phyloP scores from a whole-genome alignment of 2,329 filamentous ascomycete species.

The Teratosphaeria pseudoeucalypti region DNA sequence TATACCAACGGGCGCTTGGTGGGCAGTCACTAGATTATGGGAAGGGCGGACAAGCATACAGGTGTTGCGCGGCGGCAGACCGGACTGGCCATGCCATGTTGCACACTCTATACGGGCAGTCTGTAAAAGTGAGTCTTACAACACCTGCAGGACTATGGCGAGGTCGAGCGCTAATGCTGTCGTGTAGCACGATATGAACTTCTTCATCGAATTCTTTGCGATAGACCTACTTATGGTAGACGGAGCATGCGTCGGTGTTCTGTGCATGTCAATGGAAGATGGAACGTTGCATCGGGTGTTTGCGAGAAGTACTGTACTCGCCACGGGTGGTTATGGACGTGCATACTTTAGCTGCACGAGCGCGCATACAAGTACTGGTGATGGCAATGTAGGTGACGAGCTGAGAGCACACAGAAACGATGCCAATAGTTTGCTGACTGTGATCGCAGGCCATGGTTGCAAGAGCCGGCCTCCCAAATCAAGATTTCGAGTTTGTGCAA shows the following conservation, averaged over 20 bases:
- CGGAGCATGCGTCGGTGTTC: slow-evolving; percentile 37
- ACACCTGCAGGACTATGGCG: not conserved
- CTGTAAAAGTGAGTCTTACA: slow-evolving; percentile 26
- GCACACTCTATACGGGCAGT: slow-evolving; percentile 42
- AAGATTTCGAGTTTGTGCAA: slow-evolving; percentile 44
- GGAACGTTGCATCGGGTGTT: slow-evolving; percentile 40
- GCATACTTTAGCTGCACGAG: slow-evolving; percentile 42
- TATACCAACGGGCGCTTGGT: slow-evolving; percentile 40
- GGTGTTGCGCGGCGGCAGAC: slow-evolving; percentile 38
- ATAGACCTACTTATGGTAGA: slow-evolving; percentile 40
- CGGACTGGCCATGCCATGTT: slow-evolving; percentile 41
- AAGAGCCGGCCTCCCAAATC: slow-evolving; percentile 38
- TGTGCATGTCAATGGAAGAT: slow-evolving; percentile 40
- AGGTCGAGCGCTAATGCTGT: not conserved
- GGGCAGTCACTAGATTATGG: slow-evolving; percentile 39
- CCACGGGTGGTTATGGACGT: slow-evolving; percentile 41
- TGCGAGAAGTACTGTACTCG: slow-evolving; percentile 39
- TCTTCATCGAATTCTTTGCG: slow-evolving; percentile 43
- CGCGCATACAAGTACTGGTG: slow-evolving; percentile 41
- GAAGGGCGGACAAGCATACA: slow-evolving; percentile 39
- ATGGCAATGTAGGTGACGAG: slow-evolving; percentile 29
- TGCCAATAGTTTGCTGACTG: not conserved
- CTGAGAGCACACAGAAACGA: not conserved
- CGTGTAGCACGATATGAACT: slow-evolving; percentile 34
- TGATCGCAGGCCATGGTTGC: slow-evolving; percentile 35